Evolutionary conservation across 202 grass and related monocot species (phyloP), one percentile per base, ranked within the genome.

Genomic region (Zizania palustris): DNA sequence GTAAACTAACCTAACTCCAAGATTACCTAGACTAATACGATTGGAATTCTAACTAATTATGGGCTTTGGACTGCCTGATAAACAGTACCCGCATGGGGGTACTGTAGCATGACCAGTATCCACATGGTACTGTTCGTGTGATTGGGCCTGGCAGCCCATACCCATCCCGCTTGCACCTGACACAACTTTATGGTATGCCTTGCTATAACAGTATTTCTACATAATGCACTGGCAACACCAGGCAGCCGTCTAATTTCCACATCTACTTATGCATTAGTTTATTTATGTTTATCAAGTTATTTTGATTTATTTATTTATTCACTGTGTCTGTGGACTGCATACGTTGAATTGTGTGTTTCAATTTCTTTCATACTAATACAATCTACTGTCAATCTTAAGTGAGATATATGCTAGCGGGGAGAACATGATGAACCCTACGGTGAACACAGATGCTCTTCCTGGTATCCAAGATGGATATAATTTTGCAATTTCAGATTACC

Each of bases 401-500:
- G 87, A 87, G 45, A 73, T 82, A 35, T 96, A 93, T 89, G 70
- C 89, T 53, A 86, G 75, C 73, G 85, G 82, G 66, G 96, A 91
- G 60, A 93, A 90, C 77, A 85, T 93, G 55, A 58, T 85, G 71
- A 72, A 86, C 44, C 82, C 85, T 48, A 37, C 70, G 4, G 48
- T 63, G 9, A 87, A 83, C 85, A 82, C 86, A 3, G 84, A 87
- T 60, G 82, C 81, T 51, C 82, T 99, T 76, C 85, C 88, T 60
- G 78, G 65, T 58, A 89, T 95, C 45, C 96, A 90, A 82, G 96
- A 99, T 81, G 85, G 83, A 59, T 99, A 88, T 74, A 76, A 44
- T 88, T 65, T 99, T 57, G 86, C 60, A 13, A 82, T 99, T 88
- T 86, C 96, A 81, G 96, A 99, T 83, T 99, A 87, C 77, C 87